These are phyloP conservation scores for Sporothrix pallida DNA, from an alignment of 2,329 filamentous ascomycete genomes.

Conservation along the genomic window DNA sequence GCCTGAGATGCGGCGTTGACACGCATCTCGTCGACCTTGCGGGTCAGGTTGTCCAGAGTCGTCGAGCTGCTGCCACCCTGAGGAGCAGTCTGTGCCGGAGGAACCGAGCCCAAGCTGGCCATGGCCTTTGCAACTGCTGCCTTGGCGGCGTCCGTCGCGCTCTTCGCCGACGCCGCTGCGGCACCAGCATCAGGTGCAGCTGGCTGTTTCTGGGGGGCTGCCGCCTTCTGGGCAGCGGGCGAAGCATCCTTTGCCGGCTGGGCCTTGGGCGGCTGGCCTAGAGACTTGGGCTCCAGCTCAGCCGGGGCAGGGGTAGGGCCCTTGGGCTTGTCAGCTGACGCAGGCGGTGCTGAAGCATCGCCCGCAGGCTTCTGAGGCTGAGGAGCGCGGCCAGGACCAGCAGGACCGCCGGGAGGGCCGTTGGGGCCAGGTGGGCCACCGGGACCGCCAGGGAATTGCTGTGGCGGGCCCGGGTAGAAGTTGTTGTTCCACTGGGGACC, in stretches of 20 bases:
- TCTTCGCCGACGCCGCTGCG: conserved; percentile 54
- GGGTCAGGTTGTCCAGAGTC: conserved; percentile 72
- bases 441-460: conserved; percentile 39
- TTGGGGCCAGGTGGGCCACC: conserved; percentile 36
- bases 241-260: too few species aligned
- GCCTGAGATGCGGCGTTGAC: conserved; percentile 60
- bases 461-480: conserved; percentile 61
- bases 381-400: conserved; percentile 37
- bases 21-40: conserved; percentile 79
- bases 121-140: conserved; percentile 81
- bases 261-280: conserved; percentile 46
- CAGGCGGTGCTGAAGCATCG: conserved; percentile 58
- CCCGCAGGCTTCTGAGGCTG: conserved; percentile 43
- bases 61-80: conserved; percentile 47
- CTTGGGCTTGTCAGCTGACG: conserved; percentile 56
- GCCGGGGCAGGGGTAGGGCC: conserved; percentile 50
- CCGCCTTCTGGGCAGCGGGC: too few species aligned
- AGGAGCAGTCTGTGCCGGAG: conserved; percentile 34
- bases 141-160: conserved; percentile 75
- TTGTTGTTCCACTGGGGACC: conserved; percentile 64
- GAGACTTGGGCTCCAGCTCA: conserved; percentile 60
- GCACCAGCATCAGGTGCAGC: too few species aligned
- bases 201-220: too few species aligned
- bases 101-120: conserved; percentile 64
- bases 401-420: conserved; percentile 40